A percentile compares a stretch with the other conserved stretches of the same genome.
These are phyloP conservation scores for Neurospora sp. DNA, from an alignment of 495 filamentous ascomycete species.

Conservation along the genomic window DNA sequence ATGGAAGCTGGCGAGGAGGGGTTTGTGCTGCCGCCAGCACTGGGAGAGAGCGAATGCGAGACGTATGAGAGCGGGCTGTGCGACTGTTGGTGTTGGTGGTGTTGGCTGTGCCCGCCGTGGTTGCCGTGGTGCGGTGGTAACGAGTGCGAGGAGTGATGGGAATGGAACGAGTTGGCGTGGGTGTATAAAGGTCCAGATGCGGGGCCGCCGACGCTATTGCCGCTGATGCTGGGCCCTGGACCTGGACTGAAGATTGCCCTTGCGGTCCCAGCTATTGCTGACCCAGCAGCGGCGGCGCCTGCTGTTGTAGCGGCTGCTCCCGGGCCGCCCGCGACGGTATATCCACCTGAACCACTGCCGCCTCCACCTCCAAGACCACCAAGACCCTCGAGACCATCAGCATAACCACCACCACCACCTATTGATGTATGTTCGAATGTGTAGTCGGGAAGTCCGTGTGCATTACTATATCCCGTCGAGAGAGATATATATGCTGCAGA, in stretches of 20 bases:
- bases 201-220: constrained; percentile 21
- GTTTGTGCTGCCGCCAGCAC: neutral
- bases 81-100: constrained; percentile 11
- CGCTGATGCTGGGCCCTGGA: constrained; percentile 17
- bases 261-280: constrained; percentile 6
- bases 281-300: neutral
- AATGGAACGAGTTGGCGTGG: constrained; percentile 8
- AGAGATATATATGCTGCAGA: constrained; percentile 35
- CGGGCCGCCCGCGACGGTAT: constrained; percentile 8
- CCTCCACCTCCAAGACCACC: neutral
- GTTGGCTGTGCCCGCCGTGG: neutral
- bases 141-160: constrained; percentile 1
- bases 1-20: constrained; percentile 6
- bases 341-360: constrained; percentile 11
- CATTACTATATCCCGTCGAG: constrained; percentile 27
- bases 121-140: neutral
- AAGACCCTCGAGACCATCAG: neutral
- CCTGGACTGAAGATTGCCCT: constrained; percentile 18
- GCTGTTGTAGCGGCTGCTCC: neutral
- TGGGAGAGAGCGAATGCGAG: neutral
- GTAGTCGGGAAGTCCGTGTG: constrained; percentile 33
- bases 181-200: constrained; percentile 19
- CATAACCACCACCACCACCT: constrained; percentile 7
- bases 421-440: constrained; percentile 33
- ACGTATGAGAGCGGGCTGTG: neutral